These are phyloP conservation scores for Candida caryicola DNA, from an alignment of 805 yeast species.

Conservation along the genomic window DNA sequence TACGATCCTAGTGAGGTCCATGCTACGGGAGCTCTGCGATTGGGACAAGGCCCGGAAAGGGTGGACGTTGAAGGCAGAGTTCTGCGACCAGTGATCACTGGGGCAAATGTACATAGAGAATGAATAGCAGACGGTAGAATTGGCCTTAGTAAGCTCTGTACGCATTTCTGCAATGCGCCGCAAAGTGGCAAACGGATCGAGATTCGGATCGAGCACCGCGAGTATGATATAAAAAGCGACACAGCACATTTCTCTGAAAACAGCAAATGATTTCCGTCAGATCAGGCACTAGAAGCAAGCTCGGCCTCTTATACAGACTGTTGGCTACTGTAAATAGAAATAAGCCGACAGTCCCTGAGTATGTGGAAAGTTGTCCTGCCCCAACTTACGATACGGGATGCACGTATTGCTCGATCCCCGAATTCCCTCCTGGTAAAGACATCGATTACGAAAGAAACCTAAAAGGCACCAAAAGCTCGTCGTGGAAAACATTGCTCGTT, in stretches of 20 bases:
- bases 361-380: no score
- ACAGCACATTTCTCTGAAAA: no score
- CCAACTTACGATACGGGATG: constrained; percentile 60
- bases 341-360: no score
- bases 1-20: constrained; percentile 60
- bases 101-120: neutral
- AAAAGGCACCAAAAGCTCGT: constrained; percentile 46
- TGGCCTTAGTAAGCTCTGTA: neutral
- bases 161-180: no score
- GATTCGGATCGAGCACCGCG: no score
- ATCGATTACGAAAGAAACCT: constrained; percentile 41
- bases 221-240: no score
- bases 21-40: constrained; percentile 62
- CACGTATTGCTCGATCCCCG: constrained; percentile 46
- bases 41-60: constrained; percentile 62
- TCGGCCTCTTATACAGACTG: no score
- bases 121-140: neutral
- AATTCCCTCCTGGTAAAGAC: constrained; percentile 42
- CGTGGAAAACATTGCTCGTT: constrained; percentile 57
- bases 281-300: no score
- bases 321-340: no score
- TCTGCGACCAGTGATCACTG: constrained; percentile 3
- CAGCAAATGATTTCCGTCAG: no score
- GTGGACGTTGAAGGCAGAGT: constrained; percentile 64
- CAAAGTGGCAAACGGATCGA: no score